Percentiles rank a stretch among this genome's conserved stretches.
Conservation (phyloP, 2,329 filamentous ascomycete genomes). For the Claviceps paspali region DNA sequence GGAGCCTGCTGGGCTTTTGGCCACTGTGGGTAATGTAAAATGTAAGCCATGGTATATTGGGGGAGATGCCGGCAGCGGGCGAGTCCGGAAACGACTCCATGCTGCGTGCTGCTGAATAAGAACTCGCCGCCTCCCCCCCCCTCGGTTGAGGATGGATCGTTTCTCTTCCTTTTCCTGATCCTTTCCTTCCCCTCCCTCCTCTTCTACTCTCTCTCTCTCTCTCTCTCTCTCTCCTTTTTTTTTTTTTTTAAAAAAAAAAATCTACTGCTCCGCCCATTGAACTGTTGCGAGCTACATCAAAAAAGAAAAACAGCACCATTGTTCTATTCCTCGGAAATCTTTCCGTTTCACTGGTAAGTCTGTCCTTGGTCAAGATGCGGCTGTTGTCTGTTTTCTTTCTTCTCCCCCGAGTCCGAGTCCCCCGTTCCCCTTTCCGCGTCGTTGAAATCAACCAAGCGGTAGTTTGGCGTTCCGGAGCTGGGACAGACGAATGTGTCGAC, state of each 20-base stretch:
- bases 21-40: constrained; percentile 4
- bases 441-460: neutral
- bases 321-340: constrained; percentile 10
- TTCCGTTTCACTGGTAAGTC: constrained; percentile 14
- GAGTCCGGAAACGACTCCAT: constrained; percentile 4
- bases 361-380: constrained; percentile 2
- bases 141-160: constrained; percentile 5
- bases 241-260: too few relatives aligned
- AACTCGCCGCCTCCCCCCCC: constrained; percentile 8
- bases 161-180: too few relatives aligned
- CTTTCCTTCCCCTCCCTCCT: constrained; percentile 10
- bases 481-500: neutral
- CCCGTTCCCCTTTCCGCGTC: neutral
- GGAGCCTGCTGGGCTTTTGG: neutral
- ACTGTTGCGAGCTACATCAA: constrained; percentile 15
- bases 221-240: too few relatives aligned
- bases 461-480: neutral
- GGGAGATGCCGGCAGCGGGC: neutral
- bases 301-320: constrained; percentile 10
- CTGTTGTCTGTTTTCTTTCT: neutral
- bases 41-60: too few relatives aligned
- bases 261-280: constrained; percentile 9
- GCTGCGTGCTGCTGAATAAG: constrained; percentile 7
- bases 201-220: constrained; percentile 12
- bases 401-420: too few relatives aligned